These are phyloP conservation scores for Populus alba DNA, from an alignment of 345 rosid genomes.

Conservation along the genomic window DNA sequence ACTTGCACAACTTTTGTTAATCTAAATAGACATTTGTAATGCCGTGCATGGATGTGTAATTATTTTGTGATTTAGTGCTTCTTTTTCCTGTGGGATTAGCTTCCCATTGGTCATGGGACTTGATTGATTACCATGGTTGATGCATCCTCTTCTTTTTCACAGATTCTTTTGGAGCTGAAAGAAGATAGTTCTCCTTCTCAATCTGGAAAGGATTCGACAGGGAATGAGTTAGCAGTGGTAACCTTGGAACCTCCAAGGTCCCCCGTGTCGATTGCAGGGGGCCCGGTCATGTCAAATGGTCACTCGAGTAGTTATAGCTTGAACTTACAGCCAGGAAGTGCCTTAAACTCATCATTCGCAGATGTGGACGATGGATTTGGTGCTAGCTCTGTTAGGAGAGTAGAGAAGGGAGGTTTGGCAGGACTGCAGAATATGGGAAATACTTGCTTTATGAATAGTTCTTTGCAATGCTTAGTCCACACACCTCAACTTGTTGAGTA, in stretches of 20 bases:
- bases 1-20: neutral
- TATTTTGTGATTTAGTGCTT: neutral
- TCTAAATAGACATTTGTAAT: neutral
- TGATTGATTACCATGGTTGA: conserved; percentile 9
- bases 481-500: conserved; percentile 79
- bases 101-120: neutral
- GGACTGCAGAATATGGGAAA: conserved; percentile 95
- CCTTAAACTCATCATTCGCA: conserved; percentile 34
- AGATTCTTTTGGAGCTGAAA: conserved; percentile 78
- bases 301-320: conserved; percentile 46
- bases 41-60: neutral
- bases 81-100: neutral
- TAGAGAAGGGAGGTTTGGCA: conserved; percentile 69
- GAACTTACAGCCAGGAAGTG: conserved; percentile 39
- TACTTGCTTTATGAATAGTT: conserved; percentile 95
- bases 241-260: conserved; percentile 64
- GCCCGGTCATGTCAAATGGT: conserved; percentile 71
- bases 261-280: conserved; percentile 71
- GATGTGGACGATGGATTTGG: conserved; percentile 43
- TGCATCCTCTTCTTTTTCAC: conserved; percentile 23
- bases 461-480: conserved; percentile 89
- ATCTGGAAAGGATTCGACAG: conserved; percentile 51
- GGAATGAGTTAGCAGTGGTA: conserved; percentile 72
- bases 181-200: conserved; percentile 45
- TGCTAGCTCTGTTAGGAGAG: conserved; percentile 43